phyloP scores from a whole-genome alignment of 352 stramenopile genomes.

The Globisporangium cederbergense region DNA sequence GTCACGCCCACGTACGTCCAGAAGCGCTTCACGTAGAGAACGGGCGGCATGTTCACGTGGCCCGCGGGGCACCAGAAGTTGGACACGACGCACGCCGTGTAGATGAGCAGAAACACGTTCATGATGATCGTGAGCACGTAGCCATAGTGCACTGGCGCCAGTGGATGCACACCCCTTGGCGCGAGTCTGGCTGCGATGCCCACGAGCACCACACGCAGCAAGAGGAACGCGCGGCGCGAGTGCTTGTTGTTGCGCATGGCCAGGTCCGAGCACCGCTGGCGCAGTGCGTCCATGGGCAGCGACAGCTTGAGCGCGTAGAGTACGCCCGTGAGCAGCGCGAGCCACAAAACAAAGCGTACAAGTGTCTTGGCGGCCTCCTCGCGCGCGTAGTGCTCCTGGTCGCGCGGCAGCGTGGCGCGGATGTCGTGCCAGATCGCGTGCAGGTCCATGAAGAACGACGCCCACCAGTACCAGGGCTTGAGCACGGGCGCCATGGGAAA shows the following conservation, averaged over 20 bases:
- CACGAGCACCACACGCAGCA: conserved; percentile 58
- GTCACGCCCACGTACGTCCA: conserved; percentile 61
- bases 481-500: conserved; percentile 86
- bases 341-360: conserved; percentile 44
- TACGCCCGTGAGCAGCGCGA: conserved; percentile 54
- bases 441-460: conserved; percentile 76
- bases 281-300: conserved; percentile 55
- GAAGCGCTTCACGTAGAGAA: conserved; percentile 69
- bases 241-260: conserved; percentile 51
- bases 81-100: conserved; percentile 67
- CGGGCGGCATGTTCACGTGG: conserved; percentile 58
- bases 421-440: conserved; percentile 85
- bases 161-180: conserved; percentile 56
- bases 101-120: conserved; percentile 79
- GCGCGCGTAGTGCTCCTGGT: conserved; percentile 63
- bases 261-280: conserved; percentile 57
- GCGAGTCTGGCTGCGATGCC: conserved; percentile 53
- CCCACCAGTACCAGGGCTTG: conserved; percentile 90
- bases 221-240: conserved; percentile 43
- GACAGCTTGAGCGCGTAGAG: conserved; percentile 65
- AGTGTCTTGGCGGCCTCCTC: conserved; percentile 72
- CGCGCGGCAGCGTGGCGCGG: conserved; percentile 60
- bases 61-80: conserved; percentile 69
- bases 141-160: conserved; percentile 70
- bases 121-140: conserved; percentile 76